Base-by-base conservation (phyloP, 331 rosid species). In the Ulmus americana region DNA sequence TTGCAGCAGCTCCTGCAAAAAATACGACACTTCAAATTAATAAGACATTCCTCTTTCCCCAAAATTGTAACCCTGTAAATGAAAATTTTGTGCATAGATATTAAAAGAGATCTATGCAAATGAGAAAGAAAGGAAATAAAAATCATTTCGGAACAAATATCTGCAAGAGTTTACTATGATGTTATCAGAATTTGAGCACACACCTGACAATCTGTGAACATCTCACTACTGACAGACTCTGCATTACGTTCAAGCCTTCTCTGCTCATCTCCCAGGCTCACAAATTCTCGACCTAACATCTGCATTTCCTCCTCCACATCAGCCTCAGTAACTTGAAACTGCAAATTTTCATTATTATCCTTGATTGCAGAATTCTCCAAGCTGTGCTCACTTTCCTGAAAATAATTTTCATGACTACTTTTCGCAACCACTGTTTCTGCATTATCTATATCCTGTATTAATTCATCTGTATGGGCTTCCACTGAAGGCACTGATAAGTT, bases 181-280 rank as follows among this genome's bases (percentile, higher is more conserved):
- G 35, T 3, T 68, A 67, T 59, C 39, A 77, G n/a, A 59, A 46
- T 7, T 64, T 63, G 9, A 64, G 78, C 70, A 63, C 67, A 8
- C 70, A 91, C 97, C 97, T 92, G 97, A 76, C 97, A 92, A 67
- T 92, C 97, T 48, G 87, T 80, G 67, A 86, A 92, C 81, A 92
- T 82, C 76, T 88, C 97, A 59, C 94, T 72, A 80, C 85, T 85
- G 67, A 85, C 95, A 60, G 91, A 82, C 61, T 92, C 97, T 55
- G 95, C 95, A 78, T 92, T 82, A 62, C 95, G 96, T 77, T 88
- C 97, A 64, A 86, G 83, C 83, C 77, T 83, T 76, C 83, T 85
- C 81, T 78, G 97, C 76, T 92, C 94, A 70, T 74, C 78, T 64
- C 84, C 94, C 42, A 92, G 77, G 74, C 68, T 79, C 74, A 65